Base-by-base conservation (phyloP, 306 rosid genomes). In the Corylus americana region DNA sequence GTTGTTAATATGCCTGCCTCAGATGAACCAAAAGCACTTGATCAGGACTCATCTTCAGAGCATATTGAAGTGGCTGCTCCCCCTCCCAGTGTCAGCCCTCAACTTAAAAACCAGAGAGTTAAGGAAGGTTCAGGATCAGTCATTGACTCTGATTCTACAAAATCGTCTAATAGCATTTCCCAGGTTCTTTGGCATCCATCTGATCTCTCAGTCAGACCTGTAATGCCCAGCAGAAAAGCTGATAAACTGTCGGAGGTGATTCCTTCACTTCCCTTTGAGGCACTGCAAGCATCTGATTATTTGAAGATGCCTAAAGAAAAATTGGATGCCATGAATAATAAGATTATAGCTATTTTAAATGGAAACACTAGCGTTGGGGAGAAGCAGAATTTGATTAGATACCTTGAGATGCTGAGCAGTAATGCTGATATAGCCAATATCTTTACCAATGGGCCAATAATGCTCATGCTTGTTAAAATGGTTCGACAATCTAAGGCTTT, bases 131-230 rank as follows among this genome's bases (percentile, higher is more conserved):
- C 85, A 42, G 92, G 93, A 82, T 83, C 90, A 70, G 92, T 81
- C 73, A 79, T 84, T 79, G 96, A 93, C 74, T 70, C 78, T 42
- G 93, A 91, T 81, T 82, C 96, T 71, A 74, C 87, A 48, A 92
- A 89, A 79, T 84, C 87, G 4, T 82, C 94, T 12, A 88, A 82
- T 85, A 81, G 81, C 77, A 75, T 89, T 70, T 85, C 92, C 62
- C 91, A 88, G 75, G 88, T 91, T 84, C 84, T 91, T 81, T 95
- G 99, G 99, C 98, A 95, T 85, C 88, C 91, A 72, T 85, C 97
- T 54, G 99, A 95, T 91, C 96, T 93, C 73, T 93, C 98, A 10
- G 99, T 95, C 77, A 92, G 95, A 81, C 99, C 99, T 50, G 99
- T 95, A 75, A 95, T 95, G 99, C 99, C 98, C 4, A 89, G 90